Base-by-base conservation (phyloP, 2,329 filamentous ascomycete species). In the Cladosporium sphaerospermum region DNA sequence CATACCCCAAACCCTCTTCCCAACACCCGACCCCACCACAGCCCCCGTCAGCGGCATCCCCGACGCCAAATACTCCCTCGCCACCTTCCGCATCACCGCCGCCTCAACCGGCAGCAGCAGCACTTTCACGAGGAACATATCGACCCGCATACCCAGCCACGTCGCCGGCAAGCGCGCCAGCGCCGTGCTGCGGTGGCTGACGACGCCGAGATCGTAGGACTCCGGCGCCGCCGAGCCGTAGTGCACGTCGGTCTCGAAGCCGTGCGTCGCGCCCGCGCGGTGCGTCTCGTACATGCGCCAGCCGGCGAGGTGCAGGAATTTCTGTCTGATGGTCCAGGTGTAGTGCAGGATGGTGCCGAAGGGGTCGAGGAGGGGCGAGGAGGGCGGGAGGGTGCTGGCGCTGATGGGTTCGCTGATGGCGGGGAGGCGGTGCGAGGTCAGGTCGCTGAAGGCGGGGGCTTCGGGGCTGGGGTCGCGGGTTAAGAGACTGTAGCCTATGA, bases 61-160 rank as follows among this genome's bases (percentile, higher is more conserved):
- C 3, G 58, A 59, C 11, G 47, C 36, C 18, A 61, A n/a, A 42
- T 57, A 64, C 3, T 53, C 56, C 1, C 36, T 16, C 2, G 60
- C 60, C 4, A 62, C 54, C 1, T 56, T 56, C 7, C 62, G 58
- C 36, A 64, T 49, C 39, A 64, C 56, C 9, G 62, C 18, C 13
- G 32, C 56, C 28, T 66, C 61, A 50, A 65, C 54, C 1, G 62
- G 62, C 5, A 66, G 46, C 19, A 56, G 54, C 8, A 65, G n/a
- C 3, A 62, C 42, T 3, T 56, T 53, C 9, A 54, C 39, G 31
- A 65, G 42, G 23, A 64, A 44, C 23, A 42, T 41, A 18, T 66
- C 63, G 9, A 63, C 54, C 6, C 54, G 46, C 33, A 55, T 42
- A 1, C 57, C 60, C 7, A 66, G 52, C 19, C 54, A 58, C 5